phyloP scores from a whole-genome alignment of 768 basidiomycete species.

The Kwoniella newhampshirensis region DNA sequence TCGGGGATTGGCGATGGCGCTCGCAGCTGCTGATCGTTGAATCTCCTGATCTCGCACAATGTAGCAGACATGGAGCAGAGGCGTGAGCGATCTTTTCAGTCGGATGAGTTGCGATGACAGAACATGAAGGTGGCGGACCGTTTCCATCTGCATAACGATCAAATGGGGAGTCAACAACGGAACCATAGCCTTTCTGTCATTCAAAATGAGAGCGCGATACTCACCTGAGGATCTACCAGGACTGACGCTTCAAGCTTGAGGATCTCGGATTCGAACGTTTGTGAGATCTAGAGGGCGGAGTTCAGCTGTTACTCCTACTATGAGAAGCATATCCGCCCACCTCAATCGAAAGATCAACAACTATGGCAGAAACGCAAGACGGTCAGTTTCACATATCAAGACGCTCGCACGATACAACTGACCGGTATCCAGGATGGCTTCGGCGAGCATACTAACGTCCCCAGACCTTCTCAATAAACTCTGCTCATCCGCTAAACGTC shows the following conservation, averaged over 20 bases:
- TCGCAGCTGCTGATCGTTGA: slow-evolving; percentile 43
- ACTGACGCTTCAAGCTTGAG: slow-evolving; percentile 52
- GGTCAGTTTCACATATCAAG: not conserved
- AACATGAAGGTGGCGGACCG: slow-evolving; percentile 51
- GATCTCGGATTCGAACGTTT: slow-evolving; percentile 52
- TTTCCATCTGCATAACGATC: slow-evolving; percentile 36
- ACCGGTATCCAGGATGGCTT: slow-evolving; percentile 50
- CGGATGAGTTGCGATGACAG: slow-evolving; percentile 52
- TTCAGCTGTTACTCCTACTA: not conserved
- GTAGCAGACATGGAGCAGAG: slow-evolving; percentile 45
- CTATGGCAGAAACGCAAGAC: slow-evolving; percentile 24
- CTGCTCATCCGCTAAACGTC: slow-evolving; percentile 43
- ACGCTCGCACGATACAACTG: slow-evolving; percentile 11
- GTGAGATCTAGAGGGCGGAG: slow-evolving; percentile 33
- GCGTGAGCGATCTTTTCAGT: slow-evolving; percentile 45
- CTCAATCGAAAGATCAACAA: slow-evolving; percentile 49
- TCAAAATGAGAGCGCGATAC: not conserved
- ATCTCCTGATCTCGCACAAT: slow-evolving; percentile 50
- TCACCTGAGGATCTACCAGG: slow-evolving; percentile 45
- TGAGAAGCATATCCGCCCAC: slow-evolving; percentile 11
- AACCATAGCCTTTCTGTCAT: too few relatives aligned
- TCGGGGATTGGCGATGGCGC: slow-evolving; percentile 25
- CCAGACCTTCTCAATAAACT: slow-evolving; percentile 46
- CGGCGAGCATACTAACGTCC: slow-evolving; percentile 52
- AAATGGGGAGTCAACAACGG: too few relatives aligned